Evolutionary conservation across 179 eudicot genomes (phyloP).

Genomic region (Silene noctiflora): DNA sequence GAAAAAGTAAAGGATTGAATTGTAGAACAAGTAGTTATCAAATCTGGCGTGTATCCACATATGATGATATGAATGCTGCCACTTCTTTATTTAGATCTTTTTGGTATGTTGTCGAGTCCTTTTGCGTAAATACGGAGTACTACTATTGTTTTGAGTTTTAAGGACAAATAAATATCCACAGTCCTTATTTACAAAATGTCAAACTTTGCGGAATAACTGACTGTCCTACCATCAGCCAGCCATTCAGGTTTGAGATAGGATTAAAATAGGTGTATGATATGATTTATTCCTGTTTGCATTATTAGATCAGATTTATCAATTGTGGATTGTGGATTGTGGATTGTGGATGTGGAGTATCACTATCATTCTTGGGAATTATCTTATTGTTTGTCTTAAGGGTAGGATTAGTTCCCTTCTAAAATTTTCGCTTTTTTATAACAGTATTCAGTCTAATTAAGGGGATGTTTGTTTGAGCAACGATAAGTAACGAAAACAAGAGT

Average conservation of each 20-base stretch:
- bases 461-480: no score
- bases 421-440: no score
- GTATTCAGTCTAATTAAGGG: no score
- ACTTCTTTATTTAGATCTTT: not conserved
- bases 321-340: not conserved
- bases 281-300: no score
- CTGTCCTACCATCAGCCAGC: not conserved
- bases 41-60: constrained; percentile 40
- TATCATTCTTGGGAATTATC: not conserved
- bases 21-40: constrained; percentile 10
- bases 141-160: not conserved
- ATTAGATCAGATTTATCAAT: no score
- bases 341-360: not conserved
- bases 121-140: not conserved
- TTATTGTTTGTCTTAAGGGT: no score
- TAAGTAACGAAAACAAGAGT: no score
- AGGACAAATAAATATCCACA: constrained; percentile 7
- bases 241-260: not conserved
- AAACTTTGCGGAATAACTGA: not conserved
- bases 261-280: not conserved
- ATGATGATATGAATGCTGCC: constrained; percentile 21
- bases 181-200: constrained; percentile 4
- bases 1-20: not conserved
- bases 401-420: no score
- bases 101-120: not conserved